Percentiles rank a stretch among this genome's conserved stretches.
Conservation (phyloP, 148 eudicot genomes). For the Pouteria glomerata region DNA sequence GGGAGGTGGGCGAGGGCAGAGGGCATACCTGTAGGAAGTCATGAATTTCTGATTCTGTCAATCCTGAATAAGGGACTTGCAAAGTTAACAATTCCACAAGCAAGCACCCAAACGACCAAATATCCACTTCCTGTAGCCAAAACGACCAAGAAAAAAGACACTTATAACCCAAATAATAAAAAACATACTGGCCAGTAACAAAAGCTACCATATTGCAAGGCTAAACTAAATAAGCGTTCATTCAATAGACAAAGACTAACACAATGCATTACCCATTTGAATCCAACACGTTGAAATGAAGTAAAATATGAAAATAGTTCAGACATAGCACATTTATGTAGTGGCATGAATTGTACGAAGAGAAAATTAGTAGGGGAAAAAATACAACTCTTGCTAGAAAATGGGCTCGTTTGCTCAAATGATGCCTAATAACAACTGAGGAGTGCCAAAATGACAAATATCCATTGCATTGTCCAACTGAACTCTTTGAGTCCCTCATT, state of each 20-base stretch:
- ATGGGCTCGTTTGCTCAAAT: background rate
- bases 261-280: background rate
- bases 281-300: background rate
- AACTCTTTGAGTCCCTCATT: background rate
- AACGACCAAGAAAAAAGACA: background rate
- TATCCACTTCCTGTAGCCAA: constrained; percentile 78
- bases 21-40: constrained; percentile 52
- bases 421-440: background rate
- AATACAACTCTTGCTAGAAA: background rate
- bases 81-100: constrained; percentile 75
- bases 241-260: background rate
- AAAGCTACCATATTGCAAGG: background rate
- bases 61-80: constrained; percentile 68
- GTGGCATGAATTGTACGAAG: background rate
- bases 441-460: background rate
- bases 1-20: background rate
- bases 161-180: background rate
- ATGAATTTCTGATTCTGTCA: constrained; percentile 59
- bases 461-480: background rate
- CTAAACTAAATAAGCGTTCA: background rate
- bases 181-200: background rate
- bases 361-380: background rate
- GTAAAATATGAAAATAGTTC: no score
- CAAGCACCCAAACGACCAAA: constrained; percentile 97
- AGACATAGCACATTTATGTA: background rate